These are phyloP conservation scores for Phytophthora europaea DNA, from an alignment of 352 stramenopile species.

Conservation along the genomic window DNA sequence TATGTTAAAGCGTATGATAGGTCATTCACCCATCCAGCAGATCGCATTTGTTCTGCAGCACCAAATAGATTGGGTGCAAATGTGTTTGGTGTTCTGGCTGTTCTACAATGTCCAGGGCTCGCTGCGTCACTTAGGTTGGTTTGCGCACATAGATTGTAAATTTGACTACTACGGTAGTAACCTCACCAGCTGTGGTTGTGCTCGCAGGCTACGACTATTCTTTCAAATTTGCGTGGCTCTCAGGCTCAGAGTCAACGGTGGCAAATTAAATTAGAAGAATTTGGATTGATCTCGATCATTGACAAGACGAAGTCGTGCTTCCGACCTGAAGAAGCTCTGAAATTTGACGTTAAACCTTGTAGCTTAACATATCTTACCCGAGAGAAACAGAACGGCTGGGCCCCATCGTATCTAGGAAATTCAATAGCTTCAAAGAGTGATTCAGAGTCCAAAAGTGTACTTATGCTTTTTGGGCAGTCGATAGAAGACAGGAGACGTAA, in stretches of 20 bases:
- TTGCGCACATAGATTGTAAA: neutral
- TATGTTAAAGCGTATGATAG: slow-evolving; percentile 5
- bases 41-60: slow-evolving; percentile 49
- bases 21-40: slow-evolving; percentile 25
- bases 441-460: too few relatives aligned
- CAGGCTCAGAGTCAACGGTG: neutral
- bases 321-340: too few relatives aligned
- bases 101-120: slow-evolving; percentile 33
- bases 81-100: slow-evolving; percentile 43
- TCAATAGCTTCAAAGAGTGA: too few relatives aligned
- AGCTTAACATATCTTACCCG: too few relatives aligned
- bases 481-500: too few relatives aligned
- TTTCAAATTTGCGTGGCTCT: slow-evolving; percentile 4
- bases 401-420: too few relatives aligned
- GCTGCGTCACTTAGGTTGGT: slow-evolving; percentile 5
- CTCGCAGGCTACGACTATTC: slow-evolving; percentile 6
- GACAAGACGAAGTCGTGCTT: too few relatives aligned
- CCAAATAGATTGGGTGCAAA: slow-evolving; percentile 29
- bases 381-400: too few relatives aligned
- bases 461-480: too few relatives aligned
- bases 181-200: neutral
- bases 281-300: neutral
- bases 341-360: too few relatives aligned
- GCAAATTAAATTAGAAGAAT: neutral
- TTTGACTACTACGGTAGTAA: too few relatives aligned